Evolutionary conservation across 1,284 basidiomycete species (phyloP).

Genomic region (Malassezia obtusa): DNA sequence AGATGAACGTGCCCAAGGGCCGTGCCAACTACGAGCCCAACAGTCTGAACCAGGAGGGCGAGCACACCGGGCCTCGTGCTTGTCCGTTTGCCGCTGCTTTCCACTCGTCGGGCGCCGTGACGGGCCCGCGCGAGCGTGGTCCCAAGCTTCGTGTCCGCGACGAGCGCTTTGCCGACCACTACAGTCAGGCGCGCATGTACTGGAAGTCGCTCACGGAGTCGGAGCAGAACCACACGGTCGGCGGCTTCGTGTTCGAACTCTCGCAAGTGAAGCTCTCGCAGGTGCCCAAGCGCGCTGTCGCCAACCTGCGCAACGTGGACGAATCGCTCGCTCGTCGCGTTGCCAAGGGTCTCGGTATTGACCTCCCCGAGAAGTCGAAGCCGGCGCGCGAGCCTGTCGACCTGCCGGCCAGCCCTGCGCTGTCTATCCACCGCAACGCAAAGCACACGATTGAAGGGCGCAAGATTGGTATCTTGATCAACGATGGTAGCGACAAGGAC

Average conservation of each 20-base stretch:
- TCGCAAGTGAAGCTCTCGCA: conserved; percentile 3
- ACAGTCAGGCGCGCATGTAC: conserved; percentile 10
- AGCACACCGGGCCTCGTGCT: conserved; percentile 4
- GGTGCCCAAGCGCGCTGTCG: conserved; percentile 4
- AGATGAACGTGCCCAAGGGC: conserved; percentile 16
- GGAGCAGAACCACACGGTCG: conserved; percentile 8
- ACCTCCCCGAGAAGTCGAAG: conserved; percentile 1
- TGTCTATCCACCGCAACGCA: conserved; percentile 6
- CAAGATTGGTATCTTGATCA: conserved; percentile 4
- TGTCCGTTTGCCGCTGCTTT: conserved; percentile 5
- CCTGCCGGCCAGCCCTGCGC: not conserved
- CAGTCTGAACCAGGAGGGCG: conserved; percentile 6
- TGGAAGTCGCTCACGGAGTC: conserved; percentile 5
- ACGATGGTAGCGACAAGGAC: not conserved
- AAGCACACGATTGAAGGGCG: conserved; percentile 5
- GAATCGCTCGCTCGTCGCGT: not conserved
- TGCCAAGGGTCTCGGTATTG: conserved; percentile 7
- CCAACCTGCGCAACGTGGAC: conserved; percentile 13
- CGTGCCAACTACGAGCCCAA: conserved; percentile 16
- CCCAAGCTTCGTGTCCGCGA: conserved; percentile 10
- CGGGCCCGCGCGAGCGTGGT: conserved; percentile 10
- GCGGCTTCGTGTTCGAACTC: conserved; percentile 8
- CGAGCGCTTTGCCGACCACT: conserved; percentile 12
- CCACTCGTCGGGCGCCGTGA: not conserved
- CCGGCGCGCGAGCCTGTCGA: not conserved